Evolutionary conservation across 2,329 filamentous ascomycete genomes (phyloP).

Genomic region (Aureobasidium sp.): DNA sequence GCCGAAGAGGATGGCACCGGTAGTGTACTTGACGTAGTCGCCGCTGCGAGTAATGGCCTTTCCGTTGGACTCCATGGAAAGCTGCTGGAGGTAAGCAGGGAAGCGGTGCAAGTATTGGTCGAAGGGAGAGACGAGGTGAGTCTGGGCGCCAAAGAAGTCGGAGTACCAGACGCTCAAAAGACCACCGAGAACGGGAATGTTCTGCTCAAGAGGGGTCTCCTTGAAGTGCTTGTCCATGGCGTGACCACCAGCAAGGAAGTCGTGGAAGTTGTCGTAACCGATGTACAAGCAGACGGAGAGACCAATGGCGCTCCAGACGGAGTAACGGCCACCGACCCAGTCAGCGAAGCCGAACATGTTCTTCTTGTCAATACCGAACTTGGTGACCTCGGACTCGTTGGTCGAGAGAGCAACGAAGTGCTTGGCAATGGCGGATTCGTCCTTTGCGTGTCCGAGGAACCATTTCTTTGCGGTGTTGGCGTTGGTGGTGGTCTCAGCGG

Average conservation of each 20-base stretch:
- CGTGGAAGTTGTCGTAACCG: constrained; percentile 94
- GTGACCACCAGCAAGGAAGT: constrained; percentile 90
- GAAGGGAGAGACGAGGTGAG: constrained; percentile 93
- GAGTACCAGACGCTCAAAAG: constrained; percentile 97
- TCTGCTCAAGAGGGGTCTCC: constrained; percentile 81
- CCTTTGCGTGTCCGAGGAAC: constrained; percentile 85
- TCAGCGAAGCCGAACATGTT: constrained; percentile 99
- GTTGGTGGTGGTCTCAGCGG: constrained; percentile 93
- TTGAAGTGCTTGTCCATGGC: constrained; percentile 99
- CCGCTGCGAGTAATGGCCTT: constrained; percentile 90
- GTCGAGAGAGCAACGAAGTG: constrained; percentile 98
- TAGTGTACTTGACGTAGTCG: constrained; percentile 92
- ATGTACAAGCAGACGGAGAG: constrained; percentile 91
- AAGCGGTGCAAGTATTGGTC: constrained; percentile 99
- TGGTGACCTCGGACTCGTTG: constrained; percentile 89
- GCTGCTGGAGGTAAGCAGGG: constrained; percentile 96
- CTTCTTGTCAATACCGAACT: constrained; percentile 97
- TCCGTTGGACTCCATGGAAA: constrained; percentile 99
- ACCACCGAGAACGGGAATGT: constrained; percentile 88
- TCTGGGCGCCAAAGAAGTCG: constrained; percentile 97
- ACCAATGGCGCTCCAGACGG: constrained; percentile 97
- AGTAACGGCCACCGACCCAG: constrained; percentile 98
- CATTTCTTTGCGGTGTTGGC: constrained; percentile 94
- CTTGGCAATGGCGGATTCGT: constrained; percentile 73
- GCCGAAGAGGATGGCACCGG: constrained; percentile 90